A percentile compares a stretch with the other conserved stretches of the same genome.
phyloP scores from a whole-genome alignment of 75 land plant genomes.

The Pseudotsuga menziesii region DNA sequence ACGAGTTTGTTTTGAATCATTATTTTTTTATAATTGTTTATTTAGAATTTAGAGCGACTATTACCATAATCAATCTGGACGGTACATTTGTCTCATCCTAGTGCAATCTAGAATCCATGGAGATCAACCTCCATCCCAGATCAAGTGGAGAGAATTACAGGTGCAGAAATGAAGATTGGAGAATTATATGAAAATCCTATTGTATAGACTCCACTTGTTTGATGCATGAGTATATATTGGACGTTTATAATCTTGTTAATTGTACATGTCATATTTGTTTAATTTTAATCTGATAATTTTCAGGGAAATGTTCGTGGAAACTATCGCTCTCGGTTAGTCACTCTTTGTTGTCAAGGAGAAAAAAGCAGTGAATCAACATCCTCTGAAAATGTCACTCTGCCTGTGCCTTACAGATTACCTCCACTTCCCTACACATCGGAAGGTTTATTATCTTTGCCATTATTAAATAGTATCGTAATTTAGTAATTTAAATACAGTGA shows the following conservation, averaged over 20 bases:
- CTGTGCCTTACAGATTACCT: slow-evolving; percentile 87
- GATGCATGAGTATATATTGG: background rate
- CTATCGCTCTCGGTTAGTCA: slow-evolving; percentile 36
- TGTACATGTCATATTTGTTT: background rate
- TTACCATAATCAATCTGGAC: no score
- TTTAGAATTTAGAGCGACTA: no score
- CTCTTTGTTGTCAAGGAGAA: slow-evolving; percentile 45
- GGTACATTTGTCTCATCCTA: no score
- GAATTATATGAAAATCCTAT: background rate
- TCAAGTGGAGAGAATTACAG: no score
- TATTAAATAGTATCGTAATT: background rate
- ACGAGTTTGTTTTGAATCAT: no score
- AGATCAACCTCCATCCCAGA: no score
- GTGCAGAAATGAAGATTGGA: background rate
- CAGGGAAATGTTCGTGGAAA: slow-evolving; percentile 19
- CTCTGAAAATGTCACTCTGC: slow-evolving; percentile 39
- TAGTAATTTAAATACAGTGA: background rate
- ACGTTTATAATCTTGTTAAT: no score
- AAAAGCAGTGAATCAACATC: slow-evolving; percentile 8
- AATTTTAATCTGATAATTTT: background rate
- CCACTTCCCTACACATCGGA: slow-evolving; percentile 60
- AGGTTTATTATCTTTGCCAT: slow-evolving; percentile 44
- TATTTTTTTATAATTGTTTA: no score
- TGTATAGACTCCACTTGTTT: no score
- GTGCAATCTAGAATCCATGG: no score